Conservation (phyloP, 441 rosid species). For the Capsella rubella region DNA sequence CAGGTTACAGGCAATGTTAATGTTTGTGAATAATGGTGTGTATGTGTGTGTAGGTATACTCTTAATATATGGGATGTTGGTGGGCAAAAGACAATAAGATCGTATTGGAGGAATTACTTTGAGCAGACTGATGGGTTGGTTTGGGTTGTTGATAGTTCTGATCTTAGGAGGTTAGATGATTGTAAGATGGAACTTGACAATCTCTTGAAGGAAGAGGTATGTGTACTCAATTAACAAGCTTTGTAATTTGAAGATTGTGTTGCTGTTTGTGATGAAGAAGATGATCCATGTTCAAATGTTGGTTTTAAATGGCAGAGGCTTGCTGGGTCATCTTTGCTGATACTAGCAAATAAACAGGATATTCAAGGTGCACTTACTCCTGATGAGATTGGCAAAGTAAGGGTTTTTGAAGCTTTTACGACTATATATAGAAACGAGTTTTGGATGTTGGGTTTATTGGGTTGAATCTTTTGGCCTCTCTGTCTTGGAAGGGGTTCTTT, state of each 20-base stretch:
- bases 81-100: slow-evolving; percentile 94
- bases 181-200: slow-evolving; percentile 93
- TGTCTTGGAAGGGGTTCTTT: not conserved
- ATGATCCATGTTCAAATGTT: slow-evolving; percentile 1
- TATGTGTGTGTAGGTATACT: slow-evolving; percentile 60
- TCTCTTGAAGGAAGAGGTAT: slow-evolving; percentile 94
- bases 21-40: not conserved
- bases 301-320: slow-evolving; percentile 88
- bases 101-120: slow-evolving; percentile 98
- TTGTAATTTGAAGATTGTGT: not conserved
- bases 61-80: slow-evolving; percentile 98
- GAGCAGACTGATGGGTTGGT: slow-evolving; percentile 98
- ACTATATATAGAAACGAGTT: not conserved
- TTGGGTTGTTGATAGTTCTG: slow-evolving; percentile 98
- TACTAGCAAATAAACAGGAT: slow-evolving; percentile 94
- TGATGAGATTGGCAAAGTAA: slow-evolving; percentile 83
- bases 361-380: slow-evolving; percentile 89
- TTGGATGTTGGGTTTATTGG: not conserved
- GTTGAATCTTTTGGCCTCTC: not conserved
- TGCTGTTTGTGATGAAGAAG: slow-evolving; percentile 8
- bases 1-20: slow-evolving; percentile 4
- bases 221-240: slow-evolving; percentile 32
- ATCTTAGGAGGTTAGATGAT: slow-evolving; percentile 90
- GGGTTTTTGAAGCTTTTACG: not conserved
- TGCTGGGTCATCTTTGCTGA: slow-evolving; percentile 85